Conservation (phyloP, 2,329 filamentous ascomycete species). For the Phialophora macrospora region DNA sequence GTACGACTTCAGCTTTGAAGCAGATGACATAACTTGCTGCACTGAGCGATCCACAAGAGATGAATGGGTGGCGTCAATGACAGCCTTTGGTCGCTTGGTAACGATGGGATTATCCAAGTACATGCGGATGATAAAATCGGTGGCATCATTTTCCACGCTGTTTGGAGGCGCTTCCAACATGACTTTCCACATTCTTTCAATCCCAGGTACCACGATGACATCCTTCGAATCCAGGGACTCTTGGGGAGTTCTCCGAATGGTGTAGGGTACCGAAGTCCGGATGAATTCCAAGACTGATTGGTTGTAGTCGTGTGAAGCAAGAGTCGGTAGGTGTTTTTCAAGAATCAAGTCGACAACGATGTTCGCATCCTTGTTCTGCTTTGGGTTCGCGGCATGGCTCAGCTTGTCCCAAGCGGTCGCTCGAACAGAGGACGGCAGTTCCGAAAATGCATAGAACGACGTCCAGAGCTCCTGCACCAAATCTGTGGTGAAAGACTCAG, state of each 20-base stretch:
- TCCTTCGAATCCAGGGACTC: conserved; percentile 48
- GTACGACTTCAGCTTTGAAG: conserved; percentile 60
- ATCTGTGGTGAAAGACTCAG: conserved; percentile 65
- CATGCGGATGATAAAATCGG: conserved; percentile 71
- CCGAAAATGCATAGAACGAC: conserved; percentile 69
- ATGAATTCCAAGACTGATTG: conserved; percentile 34
- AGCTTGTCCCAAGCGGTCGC: conserved; percentile 72
- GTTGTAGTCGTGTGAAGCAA: conserved; percentile 30
- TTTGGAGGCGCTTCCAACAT: conserved; percentile 70
- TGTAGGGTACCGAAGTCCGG: conserved; percentile 30
- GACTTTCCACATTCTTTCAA: conserved; percentile 82
- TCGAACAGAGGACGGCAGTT: conserved; percentile 65
- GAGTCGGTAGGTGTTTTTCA: conserved; percentile 29
- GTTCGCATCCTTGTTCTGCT: conserved; percentile 37
- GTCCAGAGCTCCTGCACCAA: conserved; percentile 72
- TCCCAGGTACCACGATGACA: conserved; percentile 54
- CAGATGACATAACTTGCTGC: conserved; percentile 68
- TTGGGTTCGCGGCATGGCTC: conserved; percentile 50
- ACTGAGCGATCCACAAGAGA: conserved; percentile 75
- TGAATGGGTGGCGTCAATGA: conserved; percentile 66
- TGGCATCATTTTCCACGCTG: conserved; percentile 70
- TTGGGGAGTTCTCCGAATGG: conserved; percentile 24
- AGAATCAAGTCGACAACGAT: conserved; percentile 33
- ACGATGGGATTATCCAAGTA: conserved; percentile 65
- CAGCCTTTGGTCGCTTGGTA: conserved; percentile 49